Evolutionary conservation across 345 rosid genomes (phyloP).

Genomic region (Lumnitzera littorea): DNA sequence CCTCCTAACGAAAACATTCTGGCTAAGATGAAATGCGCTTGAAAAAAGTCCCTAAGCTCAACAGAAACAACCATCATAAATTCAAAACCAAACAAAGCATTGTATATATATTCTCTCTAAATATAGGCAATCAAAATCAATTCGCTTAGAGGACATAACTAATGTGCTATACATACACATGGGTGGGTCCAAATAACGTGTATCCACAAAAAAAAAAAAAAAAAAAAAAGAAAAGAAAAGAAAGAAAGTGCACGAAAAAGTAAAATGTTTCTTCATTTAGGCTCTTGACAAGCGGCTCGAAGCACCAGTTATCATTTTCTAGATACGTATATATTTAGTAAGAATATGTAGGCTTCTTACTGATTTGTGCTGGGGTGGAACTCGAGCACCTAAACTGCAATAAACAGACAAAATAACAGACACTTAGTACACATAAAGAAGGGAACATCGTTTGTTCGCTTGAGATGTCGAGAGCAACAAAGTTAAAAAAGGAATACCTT

Average conservation of each 20-base stretch:
- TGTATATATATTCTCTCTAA: too few relatives aligned
- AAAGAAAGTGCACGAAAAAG: not conserved
- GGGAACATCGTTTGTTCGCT: not conserved
- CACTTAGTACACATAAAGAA: not conserved
- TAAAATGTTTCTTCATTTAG: not conserved
- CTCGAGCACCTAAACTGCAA: slow-evolving; percentile 65
- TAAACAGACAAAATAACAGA: not conserved
- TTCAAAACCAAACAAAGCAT: too few relatives aligned
- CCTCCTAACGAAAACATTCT: too few relatives aligned
- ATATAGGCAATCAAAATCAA: too few relatives aligned
- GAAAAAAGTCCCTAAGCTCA: too few relatives aligned
- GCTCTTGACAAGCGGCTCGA: too few relatives aligned
- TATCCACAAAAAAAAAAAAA: not conserved
- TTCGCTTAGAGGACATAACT: not conserved
- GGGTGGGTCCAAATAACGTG: not conserved
- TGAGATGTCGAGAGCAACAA: not conserved
- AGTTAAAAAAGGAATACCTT: slow-evolving; percentile 24
- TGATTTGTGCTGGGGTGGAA: slow-evolving; percentile 40
- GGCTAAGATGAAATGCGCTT: too few relatives aligned
- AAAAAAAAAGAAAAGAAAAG: not conserved
- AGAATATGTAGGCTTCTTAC: slow-evolving; percentile 23
- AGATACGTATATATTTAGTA: not conserved
- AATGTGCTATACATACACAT: not conserved
- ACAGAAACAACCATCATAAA: too few relatives aligned
- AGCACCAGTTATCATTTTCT: too few relatives aligned